Evolutionary conservation across 805 yeast genomes (phyloP), one percentile per base, ranked within the genome.

Genomic region (Phaffomyces opuntiae): DNA sequence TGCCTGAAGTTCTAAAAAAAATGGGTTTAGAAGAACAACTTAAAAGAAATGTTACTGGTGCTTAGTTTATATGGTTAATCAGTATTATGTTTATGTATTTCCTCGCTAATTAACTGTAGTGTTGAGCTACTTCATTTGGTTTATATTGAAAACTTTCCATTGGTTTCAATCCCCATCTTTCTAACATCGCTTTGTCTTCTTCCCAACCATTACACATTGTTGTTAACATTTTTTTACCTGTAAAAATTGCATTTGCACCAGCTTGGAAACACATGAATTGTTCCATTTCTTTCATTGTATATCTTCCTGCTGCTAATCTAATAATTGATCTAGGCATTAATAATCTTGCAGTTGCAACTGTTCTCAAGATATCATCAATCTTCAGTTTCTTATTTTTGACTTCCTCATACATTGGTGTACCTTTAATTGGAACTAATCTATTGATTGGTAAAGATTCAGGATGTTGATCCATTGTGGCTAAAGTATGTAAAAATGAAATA

Each of bases 121-220:
- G 29, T 13, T 33, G 24, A 24, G 43, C 45, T 40, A 48, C 42
- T 42, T 49, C 47, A 27, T 42, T 48, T 37, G 49, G 53, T 43
- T 51, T 42, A 43, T 55, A 55, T 12, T 44, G 47, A 48, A 73
- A 74, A 49, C 75, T 68, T 55, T 72, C 65, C 81, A 77, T 75
- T 39, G 81, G 81, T 52, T 62, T 64, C 54, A 80, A 53, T 0
- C 93, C 93, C 90, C 90, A 85, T 54, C 73, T 78, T 7, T 64
- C 59, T 29, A 85, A 65, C 87, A 85, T 77, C 9, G 63, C 73
- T 47, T 73, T 82, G 59, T 85, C 93, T 55, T 83, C 90, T 39
- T 84, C 87, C 90, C 91, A 85, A 7, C 88, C 89, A 53, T 78
- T 81, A 60, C 91, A 84, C 79, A 80, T 78, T 5, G 93, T 86